Evolutionary conservation across 345 rosid genomes (phyloP).

Genomic region (Erodium maritimum): DNA sequence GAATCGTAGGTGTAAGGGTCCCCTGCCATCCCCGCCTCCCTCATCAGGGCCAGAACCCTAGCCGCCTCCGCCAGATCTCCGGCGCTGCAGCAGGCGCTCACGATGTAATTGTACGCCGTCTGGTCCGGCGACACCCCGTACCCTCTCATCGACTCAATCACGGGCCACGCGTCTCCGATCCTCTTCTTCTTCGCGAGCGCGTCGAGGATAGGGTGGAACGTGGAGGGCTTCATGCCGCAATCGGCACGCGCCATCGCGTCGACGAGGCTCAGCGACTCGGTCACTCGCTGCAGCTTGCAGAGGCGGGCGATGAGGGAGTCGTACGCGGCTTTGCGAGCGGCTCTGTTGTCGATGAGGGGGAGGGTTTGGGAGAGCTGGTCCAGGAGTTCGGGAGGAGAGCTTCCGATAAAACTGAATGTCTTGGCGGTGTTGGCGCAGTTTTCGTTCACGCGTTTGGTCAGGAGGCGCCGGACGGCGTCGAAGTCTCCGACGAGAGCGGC

Average conservation of each 20-base stretch:
- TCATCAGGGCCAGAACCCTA: slow-evolving; percentile 38
- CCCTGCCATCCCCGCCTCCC: slow-evolving; percentile 27
- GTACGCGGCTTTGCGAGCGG: slow-evolving; percentile 37
- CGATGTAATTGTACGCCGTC: slow-evolving; percentile 40
- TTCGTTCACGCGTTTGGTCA: slow-evolving; percentile 45
- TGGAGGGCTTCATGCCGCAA: slow-evolving; percentile 16
- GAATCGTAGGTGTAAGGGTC: slow-evolving; percentile 61
- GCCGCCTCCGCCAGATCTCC: slow-evolving; percentile 33
- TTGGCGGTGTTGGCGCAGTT: slow-evolving; percentile 45
- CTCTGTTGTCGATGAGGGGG: slow-evolving; percentile 37
- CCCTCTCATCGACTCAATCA: slow-evolving; percentile 29
- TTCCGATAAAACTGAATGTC: slow-evolving; percentile 60
- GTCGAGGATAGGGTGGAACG: slow-evolving; percentile 42
- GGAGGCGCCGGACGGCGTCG: slow-evolving; percentile 36
- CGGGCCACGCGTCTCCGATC: slow-evolving; percentile 36
- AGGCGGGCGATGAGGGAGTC: slow-evolving; percentile 50
- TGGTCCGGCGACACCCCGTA: slow-evolving; percentile 26
- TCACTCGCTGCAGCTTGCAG: slow-evolving; percentile 33
- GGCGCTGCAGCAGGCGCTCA: slow-evolving; percentile 30
- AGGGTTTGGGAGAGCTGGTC: slow-evolving; percentile 32
- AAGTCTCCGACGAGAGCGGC: slow-evolving; percentile 45
- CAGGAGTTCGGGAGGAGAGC: slow-evolving; percentile 28
- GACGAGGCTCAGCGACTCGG: slow-evolving; percentile 31
- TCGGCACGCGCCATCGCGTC: slow-evolving; percentile 24
- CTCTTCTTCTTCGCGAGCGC: slow-evolving; percentile 24